A percentile compares a stretch with the other conserved stretches of the same genome.
Evolutionary conservation across 2,329 filamentous ascomycete species (phyloP).

Genomic region (Arthrobotrys conoides): DNA sequence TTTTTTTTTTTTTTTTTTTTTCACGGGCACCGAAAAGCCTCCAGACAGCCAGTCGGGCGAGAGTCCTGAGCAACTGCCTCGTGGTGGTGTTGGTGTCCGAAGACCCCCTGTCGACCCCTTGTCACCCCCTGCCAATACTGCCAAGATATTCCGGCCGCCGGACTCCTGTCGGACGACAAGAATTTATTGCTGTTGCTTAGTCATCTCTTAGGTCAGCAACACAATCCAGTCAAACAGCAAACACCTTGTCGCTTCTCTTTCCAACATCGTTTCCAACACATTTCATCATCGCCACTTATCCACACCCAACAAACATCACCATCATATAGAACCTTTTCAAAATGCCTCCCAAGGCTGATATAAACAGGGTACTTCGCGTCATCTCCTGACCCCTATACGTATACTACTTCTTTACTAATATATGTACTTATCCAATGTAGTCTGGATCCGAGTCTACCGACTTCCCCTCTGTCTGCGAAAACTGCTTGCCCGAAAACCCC

Average conservation of each 20-base stretch:
- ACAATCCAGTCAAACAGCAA: conserved; percentile 5
- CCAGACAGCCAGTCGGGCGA: conserved; percentile 42
- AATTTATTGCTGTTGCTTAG: neutral
- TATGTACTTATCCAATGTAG: conserved; percentile 67
- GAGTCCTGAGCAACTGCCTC: neutral
- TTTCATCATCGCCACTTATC: conserved; percentile 19
- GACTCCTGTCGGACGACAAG: conserved; percentile 25
- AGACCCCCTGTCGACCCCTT: conserved; percentile 3
- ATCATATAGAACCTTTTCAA: conserved; percentile 1
- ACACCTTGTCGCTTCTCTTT: neutral
- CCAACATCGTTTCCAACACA: conserved; percentile 38
- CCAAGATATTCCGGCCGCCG: conserved; percentile 26
- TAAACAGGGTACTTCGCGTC: conserved; percentile 61
- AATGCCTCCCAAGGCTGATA: conserved; percentile 64
- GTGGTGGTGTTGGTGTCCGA: conserved; percentile 4
- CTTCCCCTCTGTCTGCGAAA: conserved; percentile 89
- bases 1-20: conserved; percentile 6
- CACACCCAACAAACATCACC: neutral
- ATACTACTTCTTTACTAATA: conserved; percentile 84
- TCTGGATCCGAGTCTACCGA: conserved; percentile 96
- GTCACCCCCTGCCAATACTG: conserved; percentile 1
- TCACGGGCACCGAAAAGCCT: conserved; percentile 51
- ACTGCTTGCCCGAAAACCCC: conserved; percentile 93
- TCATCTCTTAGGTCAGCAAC: conserved; percentile 20
- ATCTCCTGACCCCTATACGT: conserved; percentile 75